Evolutionary conservation across 139 green algal genomes (phyloP), one percentile per base, ranked within the genome.

Genomic region (Chlorella sorokiniana): DNA sequence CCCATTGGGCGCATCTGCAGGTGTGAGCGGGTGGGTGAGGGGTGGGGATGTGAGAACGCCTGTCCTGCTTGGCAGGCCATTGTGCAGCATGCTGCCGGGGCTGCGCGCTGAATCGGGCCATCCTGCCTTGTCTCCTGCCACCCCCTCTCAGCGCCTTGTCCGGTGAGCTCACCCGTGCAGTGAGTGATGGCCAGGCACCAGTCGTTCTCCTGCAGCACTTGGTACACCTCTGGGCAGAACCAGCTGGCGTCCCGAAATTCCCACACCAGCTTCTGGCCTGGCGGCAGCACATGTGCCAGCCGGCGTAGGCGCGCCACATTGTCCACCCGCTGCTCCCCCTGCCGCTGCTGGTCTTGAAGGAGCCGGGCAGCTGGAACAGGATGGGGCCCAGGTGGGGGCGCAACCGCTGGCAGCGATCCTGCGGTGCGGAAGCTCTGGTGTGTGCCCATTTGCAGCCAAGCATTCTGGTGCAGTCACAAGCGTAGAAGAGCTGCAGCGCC

Each of bases 361-460:
- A 73, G 59, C 48, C 10, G 31, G 75, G 75, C 22, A 81, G 68
- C 75, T 81, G 81, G 38, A 80, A 85, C 29, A 85, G 69, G 27
- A 85, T 38, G 40, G 81, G 81, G 8, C 71, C 81, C 69, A 85
- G 76, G 69, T 85, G 81, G 27, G 81, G 69, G 10, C 70, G 23
- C 54, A 85, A 65, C 40, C 71, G 38, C 69, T 82, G 40, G 42
- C 81, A 85, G 38, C 52, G 25, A 2, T 14, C 75, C 75, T 81
- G 75, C 73, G 40, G 52, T 22, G 10, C 41, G 41, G 0, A 40
- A 29, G 29, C 3, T 33, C 31, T 2, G 8, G 18, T 31, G 23
- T 41, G 61, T 2, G 61, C n/a, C 6, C 61, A 33, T 35, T 37
- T n/a, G n/a, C n/a, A 59, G 48, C 48, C 11, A 59, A 16, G 48